Base-by-base conservation (phyloP, 179 eudicot species). In the Gypsophila paniculata region DNA sequence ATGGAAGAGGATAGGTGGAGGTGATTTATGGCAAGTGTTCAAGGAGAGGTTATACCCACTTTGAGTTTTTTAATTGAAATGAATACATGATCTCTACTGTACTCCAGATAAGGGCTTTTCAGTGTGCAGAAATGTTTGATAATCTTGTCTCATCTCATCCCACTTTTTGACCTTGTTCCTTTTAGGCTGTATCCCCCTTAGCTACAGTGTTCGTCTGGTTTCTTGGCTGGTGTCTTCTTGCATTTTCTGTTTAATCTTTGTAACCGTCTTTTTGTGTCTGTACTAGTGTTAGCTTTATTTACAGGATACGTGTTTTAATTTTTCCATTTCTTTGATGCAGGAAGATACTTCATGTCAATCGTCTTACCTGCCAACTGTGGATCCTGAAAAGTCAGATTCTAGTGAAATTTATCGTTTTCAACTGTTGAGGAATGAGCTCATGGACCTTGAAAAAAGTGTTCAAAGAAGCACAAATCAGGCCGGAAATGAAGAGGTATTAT, bases 401-500 rank as follows among this genome's bases (percentile, higher is more conserved):
- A 81, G 81, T 76, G 96, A 91, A 75, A 81, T 89, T 76, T 86
- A 81, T 53, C 93, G 98, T 22, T 93, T 93, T 80, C 96, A 91
- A 73, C 78, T 88, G 51, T 70, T 93, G 71, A 88, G 98, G 78
- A 87, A 78, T 79, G 98, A 93, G 76, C 85, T 93, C 51, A 76
- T 88, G 78, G 96, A 91, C 81, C 89, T 93, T 70, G 98, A 93
- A 79, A 76, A 78, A 82, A 85, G 98, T 72, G 97, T 93, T 75
- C 90, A 93, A 77, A 86, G 72, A 80, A 91, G 96, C 72, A 77
- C 97, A 68, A 81, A 83, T 71, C 72, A 52, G 64, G 75, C 85
- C 67, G 86, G 82, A 61, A 74, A 66, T 71, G 90, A 88, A 71
- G 78, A 77, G 86, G 86, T 83, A 69, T n/a, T 32, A 14, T 13